A percentile compares a stretch with the other conserved stretches of the same genome.
phyloP scores from a whole-genome alignment of 2,329 filamentous ascomycete genomes.

The Akanthomyces uredinophilus region DNA sequence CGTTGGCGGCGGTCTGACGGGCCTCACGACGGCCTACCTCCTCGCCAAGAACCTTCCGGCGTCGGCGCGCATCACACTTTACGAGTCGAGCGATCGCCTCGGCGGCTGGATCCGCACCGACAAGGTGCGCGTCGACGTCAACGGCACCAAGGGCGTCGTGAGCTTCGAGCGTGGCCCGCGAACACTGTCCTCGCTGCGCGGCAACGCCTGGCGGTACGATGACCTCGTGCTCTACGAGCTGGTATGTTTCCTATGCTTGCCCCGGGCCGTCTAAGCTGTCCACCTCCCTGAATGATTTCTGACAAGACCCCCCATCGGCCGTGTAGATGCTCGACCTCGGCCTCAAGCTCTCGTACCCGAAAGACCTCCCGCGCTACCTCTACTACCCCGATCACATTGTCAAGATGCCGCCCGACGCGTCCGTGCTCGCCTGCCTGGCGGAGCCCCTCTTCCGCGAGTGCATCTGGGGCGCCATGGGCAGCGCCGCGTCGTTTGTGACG shows the following conservation, averaged over 20 bases:
- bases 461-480: constrained; percentile 23
- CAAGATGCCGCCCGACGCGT: constrained; percentile 26
- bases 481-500: not conserved
- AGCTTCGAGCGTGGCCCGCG: constrained; percentile 82
- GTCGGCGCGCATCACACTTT: constrained; percentile 69
- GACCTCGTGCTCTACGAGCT: constrained; percentile 65
- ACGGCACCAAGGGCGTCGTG: constrained; percentile 52
- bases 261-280: too few species aligned
- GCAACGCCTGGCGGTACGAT: constrained; percentile 42
- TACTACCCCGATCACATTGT: constrained; percentile 77
- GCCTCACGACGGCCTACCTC: constrained; percentile 73
- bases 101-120: constrained; percentile 83
- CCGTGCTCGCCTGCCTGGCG: constrained; percentile 23
- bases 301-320: not conserved
- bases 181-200: constrained; percentile 56
- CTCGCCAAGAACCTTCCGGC: constrained; percentile 61
- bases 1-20: constrained; percentile 78
- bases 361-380: constrained; percentile 57
- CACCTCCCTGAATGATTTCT: too few species aligned
- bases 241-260: constrained; percentile 51
- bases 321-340: constrained; percentile 31
- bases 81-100: constrained; percentile 63
- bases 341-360: constrained; percentile 45
- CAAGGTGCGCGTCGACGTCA: constrained; percentile 49
- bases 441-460: constrained; percentile 31